Percentiles rank a stretch among this genome's conserved stretches.
Conservation (phyloP, 257 asterid genomes). For the Voacanga thouarsii region DNA sequence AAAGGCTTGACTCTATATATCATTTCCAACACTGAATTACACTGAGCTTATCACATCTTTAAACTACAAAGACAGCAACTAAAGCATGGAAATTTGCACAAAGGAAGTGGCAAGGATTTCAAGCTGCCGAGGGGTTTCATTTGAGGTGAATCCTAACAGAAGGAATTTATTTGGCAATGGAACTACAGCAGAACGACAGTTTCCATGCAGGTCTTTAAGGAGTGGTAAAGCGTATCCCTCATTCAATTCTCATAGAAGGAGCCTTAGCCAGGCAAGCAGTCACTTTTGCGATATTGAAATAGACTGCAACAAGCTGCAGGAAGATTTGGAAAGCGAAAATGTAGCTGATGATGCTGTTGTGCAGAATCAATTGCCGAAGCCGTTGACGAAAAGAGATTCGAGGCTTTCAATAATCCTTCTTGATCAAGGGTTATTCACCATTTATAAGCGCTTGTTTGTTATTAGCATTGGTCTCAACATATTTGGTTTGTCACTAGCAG, state of each 20-base stretch:
- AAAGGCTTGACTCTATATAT: too few species aligned
- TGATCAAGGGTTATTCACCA: constrained; percentile 64
- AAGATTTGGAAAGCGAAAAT: not conserved
- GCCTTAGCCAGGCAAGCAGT: not conserved
- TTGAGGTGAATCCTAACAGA: not conserved
- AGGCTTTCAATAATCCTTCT: constrained; percentile 54
- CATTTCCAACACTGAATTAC: too few species aligned
- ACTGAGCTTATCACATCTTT: too few species aligned
- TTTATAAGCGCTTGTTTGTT: constrained; percentile 46
- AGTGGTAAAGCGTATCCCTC: too few species aligned
- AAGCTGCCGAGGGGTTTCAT: not conserved
- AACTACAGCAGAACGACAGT: not conserved
- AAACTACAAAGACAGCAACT: too few species aligned
- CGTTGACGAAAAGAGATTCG: not conserved
- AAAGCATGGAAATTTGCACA: not conserved
- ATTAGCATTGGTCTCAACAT: constrained; percentile 36
- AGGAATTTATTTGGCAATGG: not conserved
- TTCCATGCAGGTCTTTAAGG: too few species aligned
- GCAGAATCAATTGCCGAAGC: too few species aligned
- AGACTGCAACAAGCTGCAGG: not conserved
- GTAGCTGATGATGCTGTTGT: not conserved
- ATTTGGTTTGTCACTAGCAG: constrained; percentile 37
- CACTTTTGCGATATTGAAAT: not conserved
- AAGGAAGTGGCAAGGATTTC: not conserved
- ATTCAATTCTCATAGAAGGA: not conserved